A percentile compares a stretch with the other conserved stretches of the same genome.
phyloP scores from a whole-genome alignment of 805 yeast species.

The Yamadazyma phyllophila region DNA sequence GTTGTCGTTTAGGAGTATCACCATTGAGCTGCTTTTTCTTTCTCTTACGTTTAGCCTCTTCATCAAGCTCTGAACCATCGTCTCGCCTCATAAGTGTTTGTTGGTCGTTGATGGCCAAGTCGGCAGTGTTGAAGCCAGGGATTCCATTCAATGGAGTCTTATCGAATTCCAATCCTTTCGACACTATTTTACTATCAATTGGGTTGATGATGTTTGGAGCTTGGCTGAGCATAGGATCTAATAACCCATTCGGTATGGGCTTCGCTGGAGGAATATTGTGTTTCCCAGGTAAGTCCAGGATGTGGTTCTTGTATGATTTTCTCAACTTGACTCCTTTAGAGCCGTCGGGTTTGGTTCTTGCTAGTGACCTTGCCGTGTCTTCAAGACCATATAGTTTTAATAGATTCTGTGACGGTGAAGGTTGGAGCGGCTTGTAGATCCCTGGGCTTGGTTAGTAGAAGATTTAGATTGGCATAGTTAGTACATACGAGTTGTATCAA shows the following conservation, averaged over 20 bases:
- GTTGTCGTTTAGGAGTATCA: conserved; percentile 35
- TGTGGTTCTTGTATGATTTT: conserved; percentile 92
- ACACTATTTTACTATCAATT: conserved; percentile 49
- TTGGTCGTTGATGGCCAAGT: conserved; percentile 60
- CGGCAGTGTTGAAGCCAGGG: conserved; percentile 70
- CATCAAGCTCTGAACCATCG: conserved; percentile 39
- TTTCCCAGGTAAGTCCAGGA: conserved; percentile 80
- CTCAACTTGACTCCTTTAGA: conserved; percentile 89
- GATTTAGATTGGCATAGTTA: not conserved
- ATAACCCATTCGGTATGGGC: conserved; percentile 33
- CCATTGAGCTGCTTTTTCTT: conserved; percentile 38
- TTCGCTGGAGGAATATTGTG: conserved; percentile 56
- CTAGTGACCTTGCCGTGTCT: conserved; percentile 72
- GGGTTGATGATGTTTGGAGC: conserved; percentile 47
- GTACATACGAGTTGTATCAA: conserved; percentile 6
- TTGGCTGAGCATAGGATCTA: conserved; percentile 37
- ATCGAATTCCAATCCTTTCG: conserved; percentile 55
- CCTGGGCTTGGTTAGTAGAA: conserved; percentile 9
- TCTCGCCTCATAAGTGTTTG: conserved; percentile 40
- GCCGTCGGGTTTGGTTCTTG: conserved; percentile 84
- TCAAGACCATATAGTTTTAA: conserved; percentile 66
- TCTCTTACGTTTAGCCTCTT: conserved; percentile 35
- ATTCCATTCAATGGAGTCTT: conserved; percentile 67
- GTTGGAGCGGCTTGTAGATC: conserved; percentile 41
- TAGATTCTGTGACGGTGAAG: conserved; percentile 74